Evolutionary conservation across 2,329 filamentous ascomycete species (phyloP).

Genomic region (Fusarium gaditjirri): DNA sequence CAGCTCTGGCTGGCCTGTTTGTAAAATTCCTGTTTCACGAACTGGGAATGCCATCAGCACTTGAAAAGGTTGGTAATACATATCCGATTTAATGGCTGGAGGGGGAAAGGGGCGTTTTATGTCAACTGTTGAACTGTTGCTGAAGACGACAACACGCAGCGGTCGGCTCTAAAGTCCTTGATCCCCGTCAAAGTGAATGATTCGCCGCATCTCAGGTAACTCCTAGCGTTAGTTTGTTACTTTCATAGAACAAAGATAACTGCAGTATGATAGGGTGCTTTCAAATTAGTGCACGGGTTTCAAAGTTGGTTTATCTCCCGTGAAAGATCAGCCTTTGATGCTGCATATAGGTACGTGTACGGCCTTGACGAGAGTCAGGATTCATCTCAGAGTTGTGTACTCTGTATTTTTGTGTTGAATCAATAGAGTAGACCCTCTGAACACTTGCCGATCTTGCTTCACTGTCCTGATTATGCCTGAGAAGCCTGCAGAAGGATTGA

Average conservation of each 20-base stretch:
- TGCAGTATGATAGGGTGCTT: background rate
- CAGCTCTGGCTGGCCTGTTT: background rate
- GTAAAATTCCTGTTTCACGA: slow-evolving; percentile 6
- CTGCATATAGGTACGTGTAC: background rate
- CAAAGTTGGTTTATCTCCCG: background rate
- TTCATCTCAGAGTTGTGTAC: background rate
- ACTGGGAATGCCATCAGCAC: background rate
- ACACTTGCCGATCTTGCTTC: slow-evolving; percentile 6
- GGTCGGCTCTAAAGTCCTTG: background rate
- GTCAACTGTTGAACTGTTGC: background rate
- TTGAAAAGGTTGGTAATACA: background rate
- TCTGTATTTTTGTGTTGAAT: background rate
- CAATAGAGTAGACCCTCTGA: background rate
- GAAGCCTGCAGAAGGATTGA: background rate
- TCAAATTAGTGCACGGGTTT: slow-evolving; percentile 9
- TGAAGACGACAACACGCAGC: background rate
- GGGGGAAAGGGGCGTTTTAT: background rate
- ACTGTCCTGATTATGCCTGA: background rate
- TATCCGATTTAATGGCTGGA: background rate
- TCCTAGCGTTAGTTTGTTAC: background rate
- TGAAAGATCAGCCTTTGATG: slow-evolving; percentile 1
- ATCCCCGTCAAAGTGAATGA: slow-evolving; percentile 9
- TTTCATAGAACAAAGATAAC: background rate
- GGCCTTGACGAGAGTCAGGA: background rate
- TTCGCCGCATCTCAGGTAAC: slow-evolving; percentile 7